Evolutionary conservation across 805 yeast species (phyloP), one percentile per base, ranked within the genome.

Genomic region (Wickerhamiella parazyma): DNA sequence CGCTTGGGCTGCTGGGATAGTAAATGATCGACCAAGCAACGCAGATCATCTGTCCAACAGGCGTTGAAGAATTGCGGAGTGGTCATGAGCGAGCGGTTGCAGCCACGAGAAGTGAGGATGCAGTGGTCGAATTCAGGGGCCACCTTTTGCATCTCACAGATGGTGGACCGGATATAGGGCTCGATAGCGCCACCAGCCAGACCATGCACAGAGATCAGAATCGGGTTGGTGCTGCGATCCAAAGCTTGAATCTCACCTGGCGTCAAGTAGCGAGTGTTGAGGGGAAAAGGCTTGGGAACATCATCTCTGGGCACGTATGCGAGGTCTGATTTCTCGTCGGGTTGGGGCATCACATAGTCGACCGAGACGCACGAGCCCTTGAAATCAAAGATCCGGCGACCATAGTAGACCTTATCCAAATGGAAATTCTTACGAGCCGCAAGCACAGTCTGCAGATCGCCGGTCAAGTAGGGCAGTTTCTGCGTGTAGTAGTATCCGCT

Each of bases 121-220:
- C 74, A 75, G 6, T 73, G 68, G 49, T 79, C 87, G 66, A 80
- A 79, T 28, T 55, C 55, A 12, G 59, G 54, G 3, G 46, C 12
- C 19, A 36, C 16, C 20, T 52, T 38, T 53, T 55, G 43, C 18
- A 56, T 21, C 36, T 45, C 50, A 36, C 66, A 62, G 14, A 75
- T 70, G 29, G 78, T 56, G 44, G 81, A 70, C 19, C 91, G 68
- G 34, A 83, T 75, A 55, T 83, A 76, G 6, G 80, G 68, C 56
- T 83, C 94, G 49, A 78, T 81, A n/a, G 87, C 77, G 0, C 94
- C 91, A 5, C 94, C 94, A 1, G 82, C 78, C 31, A 83, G 69
- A 0, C 94, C 94, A 56, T 84, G 94, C 34, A 80, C 60, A 3
- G 73, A 62, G 24, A 83, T 70, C 14, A 80, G 64, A 54, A 84